A percentile compares a stretch with the other conserved stretches of the same genome.
phyloP scores from a whole-genome alignment of 129 eudicot species.

The Arctium lappa region DNA sequence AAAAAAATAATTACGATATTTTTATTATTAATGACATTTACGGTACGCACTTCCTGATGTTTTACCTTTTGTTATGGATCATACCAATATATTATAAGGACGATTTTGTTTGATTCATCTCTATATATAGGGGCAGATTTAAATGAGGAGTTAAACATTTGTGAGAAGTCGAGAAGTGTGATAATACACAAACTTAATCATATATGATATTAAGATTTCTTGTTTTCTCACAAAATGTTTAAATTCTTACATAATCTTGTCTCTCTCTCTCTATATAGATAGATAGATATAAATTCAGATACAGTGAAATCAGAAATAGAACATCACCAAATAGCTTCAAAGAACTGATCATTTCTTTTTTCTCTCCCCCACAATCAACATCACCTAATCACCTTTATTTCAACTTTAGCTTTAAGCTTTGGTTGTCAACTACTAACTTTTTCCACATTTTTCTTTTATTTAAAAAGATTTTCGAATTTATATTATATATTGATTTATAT shows the following conservation, averaged over 20 bases:
- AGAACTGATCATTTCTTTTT: slow-evolving; percentile 8
- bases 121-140: no score
- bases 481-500: background rate
- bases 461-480: background rate
- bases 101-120: background rate
- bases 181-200: no score
- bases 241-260: no score
- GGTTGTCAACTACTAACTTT: slow-evolving; percentile 5
- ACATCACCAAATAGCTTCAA: background rate
- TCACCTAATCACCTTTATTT: slow-evolving; percentile 21
- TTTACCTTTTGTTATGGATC: background rate
- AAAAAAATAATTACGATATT: background rate
- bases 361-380: slow-evolving; percentile 10
- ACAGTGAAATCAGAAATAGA: no score
- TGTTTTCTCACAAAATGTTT: no score
- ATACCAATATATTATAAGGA: background rate
- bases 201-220: no score
- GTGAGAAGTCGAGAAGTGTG: no score
- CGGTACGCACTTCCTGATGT: background rate
- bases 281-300: no score
- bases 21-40: background rate
- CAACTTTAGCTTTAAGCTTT: slow-evolving; percentile 17
- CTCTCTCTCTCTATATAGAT: no score
- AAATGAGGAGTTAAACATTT: no score
- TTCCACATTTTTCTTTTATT: background rate